phyloP scores from a whole-genome alignment of 768 basidiomycete species.

The Sistotremastrum niveocremeum region DNA sequence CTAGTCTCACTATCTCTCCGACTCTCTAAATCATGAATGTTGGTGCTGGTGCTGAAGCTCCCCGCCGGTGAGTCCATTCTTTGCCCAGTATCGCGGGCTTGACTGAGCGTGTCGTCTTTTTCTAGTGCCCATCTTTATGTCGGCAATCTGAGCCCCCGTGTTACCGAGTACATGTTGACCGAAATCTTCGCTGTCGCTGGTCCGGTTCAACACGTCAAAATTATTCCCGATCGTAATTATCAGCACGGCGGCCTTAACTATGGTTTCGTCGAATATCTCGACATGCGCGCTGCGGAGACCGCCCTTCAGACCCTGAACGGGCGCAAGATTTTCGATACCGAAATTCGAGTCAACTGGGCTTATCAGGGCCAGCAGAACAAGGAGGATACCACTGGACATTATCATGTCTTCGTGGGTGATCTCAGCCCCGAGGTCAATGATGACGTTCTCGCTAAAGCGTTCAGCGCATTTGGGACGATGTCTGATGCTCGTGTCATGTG shows the following conservation, averaged over 20 bases:
- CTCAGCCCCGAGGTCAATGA: constrained; percentile 98
- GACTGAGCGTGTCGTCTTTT: neutral
- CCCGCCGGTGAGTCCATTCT: neutral
- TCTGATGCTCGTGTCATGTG: constrained; percentile 99
- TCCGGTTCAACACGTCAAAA: constrained; percentile 97
- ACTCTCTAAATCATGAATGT: constrained; percentile 2
- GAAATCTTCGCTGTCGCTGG: constrained; percentile 96
- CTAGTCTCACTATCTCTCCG: constrained; percentile 6
- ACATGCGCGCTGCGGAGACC: constrained; percentile 97
- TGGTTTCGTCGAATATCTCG: constrained; percentile 98
- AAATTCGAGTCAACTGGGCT: constrained; percentile 99
- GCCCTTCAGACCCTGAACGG: constrained; percentile 98
- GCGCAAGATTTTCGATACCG: constrained; percentile 98
- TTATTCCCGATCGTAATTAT: constrained; percentile 98
- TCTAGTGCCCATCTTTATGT: constrained; percentile 89
- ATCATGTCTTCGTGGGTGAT: constrained; percentile 99
- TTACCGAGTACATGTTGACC: constrained; percentile 98
- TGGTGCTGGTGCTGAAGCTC: neutral
- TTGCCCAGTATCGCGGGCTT: neutral
- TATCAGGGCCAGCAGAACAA: constrained; percentile 98
- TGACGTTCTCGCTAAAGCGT: constrained; percentile 91
- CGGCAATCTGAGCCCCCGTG: constrained; percentile 93
- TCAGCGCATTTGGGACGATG: constrained; percentile 91
- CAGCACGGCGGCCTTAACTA: constrained; percentile 99
- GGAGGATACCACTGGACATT: constrained; percentile 96